Evolutionary conservation across 371 early-diverging fungal genomes (phyloP), one percentile per base, ranked within the genome.

Genomic region (Syncephalastrum monosporum): DNA sequence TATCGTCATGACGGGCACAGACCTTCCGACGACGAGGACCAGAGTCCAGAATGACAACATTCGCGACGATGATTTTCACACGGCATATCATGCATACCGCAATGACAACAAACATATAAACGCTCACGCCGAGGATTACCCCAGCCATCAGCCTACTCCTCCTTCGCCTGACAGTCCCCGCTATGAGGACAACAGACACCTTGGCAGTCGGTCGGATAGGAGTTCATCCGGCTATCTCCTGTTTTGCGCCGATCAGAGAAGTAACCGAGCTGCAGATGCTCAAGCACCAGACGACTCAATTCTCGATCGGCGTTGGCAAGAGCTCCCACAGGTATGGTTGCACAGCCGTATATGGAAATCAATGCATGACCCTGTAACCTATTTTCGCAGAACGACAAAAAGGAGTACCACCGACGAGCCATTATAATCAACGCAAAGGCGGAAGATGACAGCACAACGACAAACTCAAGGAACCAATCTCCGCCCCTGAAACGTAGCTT

Each of bases 341-440:
- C 41, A 52, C 43, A 21, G 13, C 29, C 15, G 19, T 16, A 51
- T n/a, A 27, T 23, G 25, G 14, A 41, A 42, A 47, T 42, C 23
- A 47, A 13, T 27, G 42, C 4, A 54, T 54, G 13, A 54, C 38
- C 23, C 23, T 46, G 7, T 46, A 19, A 19, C 19, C 47, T 47
- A 23, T 47, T 47, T 13, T 47, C 47, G 47, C 17, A 53, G 60
- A 46, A 23, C 53, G 42, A 47, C 33, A 56, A 50, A 51, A 49
- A 55, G 25, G 56, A 56, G 38, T 50, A 61, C 13, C 55, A 45
- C 33, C 56, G 42, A 29, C 29, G 47, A 27, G 56, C 60, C 25
- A 56, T 56, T 13, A 56, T 53, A 17, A 56, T 59, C 29, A 60
- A 59, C 17, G 45, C 64, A 50, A 54, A 51, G 43, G 43, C 50